Conservation (phyloP, 306 rosid species). For the Quercus berberidifolia region DNA sequence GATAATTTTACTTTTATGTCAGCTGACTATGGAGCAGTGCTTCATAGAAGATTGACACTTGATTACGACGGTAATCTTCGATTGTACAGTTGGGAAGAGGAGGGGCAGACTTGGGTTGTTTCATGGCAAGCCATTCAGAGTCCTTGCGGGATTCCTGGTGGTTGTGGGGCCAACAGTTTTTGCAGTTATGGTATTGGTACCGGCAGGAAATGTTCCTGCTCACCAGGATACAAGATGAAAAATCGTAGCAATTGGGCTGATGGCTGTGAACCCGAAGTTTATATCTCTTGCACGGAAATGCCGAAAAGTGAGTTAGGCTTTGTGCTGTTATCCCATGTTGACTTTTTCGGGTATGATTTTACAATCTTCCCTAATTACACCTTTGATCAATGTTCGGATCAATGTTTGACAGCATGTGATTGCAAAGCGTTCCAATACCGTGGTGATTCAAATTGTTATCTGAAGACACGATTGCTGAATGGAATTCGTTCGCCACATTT, state of each 20-base stretch:
- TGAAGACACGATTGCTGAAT: constrained; percentile 20
- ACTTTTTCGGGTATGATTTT: constrained; percentile 34
- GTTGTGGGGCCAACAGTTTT: constrained; percentile 32
- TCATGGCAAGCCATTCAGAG: constrained; percentile 17
- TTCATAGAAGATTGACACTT: constrained; percentile 22
- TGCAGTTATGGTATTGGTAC: constrained; percentile 1
- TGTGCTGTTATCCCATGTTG: neutral
- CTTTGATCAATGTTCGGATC: constrained; percentile 3
- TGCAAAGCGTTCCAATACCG: constrained; percentile 22
- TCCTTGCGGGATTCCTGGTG: constrained; percentile 17
- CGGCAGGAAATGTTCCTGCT: constrained; percentile 28
- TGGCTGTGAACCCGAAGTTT: constrained; percentile 42
- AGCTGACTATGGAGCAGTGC: constrained; percentile 22
- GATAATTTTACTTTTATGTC: constrained; percentile 11
- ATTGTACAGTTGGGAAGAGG: constrained; percentile 18
- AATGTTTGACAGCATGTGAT: constrained; percentile 17
- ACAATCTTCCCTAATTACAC: neutral
- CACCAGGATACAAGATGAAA: constrained; percentile 20
- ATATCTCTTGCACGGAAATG: neutral
- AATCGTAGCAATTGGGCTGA: constrained; percentile 26
- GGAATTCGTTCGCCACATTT: constrained; percentile 5
- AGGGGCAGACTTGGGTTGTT: constrained; percentile 18
- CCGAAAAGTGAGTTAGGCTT: constrained; percentile 14
- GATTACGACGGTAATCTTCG: constrained; percentile 36
- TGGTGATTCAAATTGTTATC: constrained; percentile 3